Evolutionary conservation across 1,284 basidiomycete species (phyloP), one percentile per base, ranked within the genome.

Genomic region (Porodaedalea pini): DNA sequence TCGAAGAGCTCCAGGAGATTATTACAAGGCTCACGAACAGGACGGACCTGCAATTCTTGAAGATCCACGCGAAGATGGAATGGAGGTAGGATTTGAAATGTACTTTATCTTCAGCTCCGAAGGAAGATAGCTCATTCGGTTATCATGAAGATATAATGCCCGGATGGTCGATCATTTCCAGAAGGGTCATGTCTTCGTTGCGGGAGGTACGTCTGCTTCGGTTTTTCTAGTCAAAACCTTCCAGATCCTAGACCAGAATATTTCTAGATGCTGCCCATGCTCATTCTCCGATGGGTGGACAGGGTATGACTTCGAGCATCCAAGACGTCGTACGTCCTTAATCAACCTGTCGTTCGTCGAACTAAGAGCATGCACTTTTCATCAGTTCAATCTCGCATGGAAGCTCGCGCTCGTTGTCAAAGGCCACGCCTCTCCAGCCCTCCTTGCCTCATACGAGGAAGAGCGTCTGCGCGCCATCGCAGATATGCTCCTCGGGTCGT

Each of bases 211-310:
- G 29, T 21, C 7, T 27, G 27, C 4, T n/a, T 13, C 15, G 2
- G n/a, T n/a, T n/a, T n/a, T n/a, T n/a, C n/a, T n/a, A n/a, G n/a
- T n/a, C n/a, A n/a, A n/a, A n/a, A n/a, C n/a, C n/a, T n/a, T n/a
- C n/a, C n/a, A n/a, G n/a, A n/a, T n/a, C n/a, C n/a, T n/a, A n/a
- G n/a, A n/a, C n/a, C n/a, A n/a, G n/a, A n/a, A n/a, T 21, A 21
- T 34, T 29, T 23, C 15, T 58, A 79, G 78, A 75, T 63, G 67
- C 74, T 25, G 74, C 68, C 1, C 74, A 76, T 60, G 70, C 74
- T 11, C 77, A 78, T 58, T 75, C 73, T 47, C 76, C 75, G 23
- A 70, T 71, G 0, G 77, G 78, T 19, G 74, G 76, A 8, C 76
- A 79, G 57, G 77, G 75, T 7, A 62, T 76, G 41, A 79, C 78